Percentiles rank a stretch among this genome's conserved stretches.
Conservation (phyloP, 371 early-diverging fungal species). For the Mortierella sp. region DNA sequence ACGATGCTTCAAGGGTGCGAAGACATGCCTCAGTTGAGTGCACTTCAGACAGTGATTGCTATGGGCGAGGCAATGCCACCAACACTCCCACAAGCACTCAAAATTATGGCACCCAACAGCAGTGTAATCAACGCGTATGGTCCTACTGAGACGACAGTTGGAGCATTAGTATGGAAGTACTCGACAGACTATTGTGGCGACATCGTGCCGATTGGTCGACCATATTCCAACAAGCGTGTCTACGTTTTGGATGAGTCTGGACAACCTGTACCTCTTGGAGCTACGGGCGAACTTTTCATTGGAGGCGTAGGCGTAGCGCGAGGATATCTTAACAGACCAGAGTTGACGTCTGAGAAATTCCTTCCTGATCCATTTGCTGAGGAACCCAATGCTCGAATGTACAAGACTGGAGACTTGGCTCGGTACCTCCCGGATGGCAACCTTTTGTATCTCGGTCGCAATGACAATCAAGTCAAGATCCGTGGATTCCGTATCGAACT, state of each 20-base stretch:
- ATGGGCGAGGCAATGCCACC: neutral
- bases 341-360: conserved; percentile 18
- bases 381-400: conserved; percentile 23
- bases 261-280: conserved; percentile 24
- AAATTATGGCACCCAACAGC: neutral
- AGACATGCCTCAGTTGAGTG: neutral
- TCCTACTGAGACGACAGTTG: conserved; percentile 34
- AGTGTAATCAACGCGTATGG: conserved; percentile 29
- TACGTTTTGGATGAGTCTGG: conserved; percentile 3
- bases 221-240: neutral
- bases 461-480: conserved; percentile 56
- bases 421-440: conserved; percentile 46
- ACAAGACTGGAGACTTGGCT: conserved; percentile 56
- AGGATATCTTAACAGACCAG: conserved; percentile 44
- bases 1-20: conserved; percentile 10
- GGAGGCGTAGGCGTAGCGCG: conserved; percentile 19
- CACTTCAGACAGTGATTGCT: neutral
- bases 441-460: conserved; percentile 34
- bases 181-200: neutral
- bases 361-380: conserved; percentile 8
- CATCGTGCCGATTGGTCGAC: conserved; percentile 10
- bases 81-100: neutral
- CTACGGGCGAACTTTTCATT: conserved; percentile 26
- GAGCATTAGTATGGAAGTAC: neutral
- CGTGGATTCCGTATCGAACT: conserved; percentile 58